A percentile compares a stretch with the other conserved stretches of the same genome.
Conservation (phyloP, 2,329 filamentous ascomycete genomes). For the Niveomyces coronatus region DNA sequence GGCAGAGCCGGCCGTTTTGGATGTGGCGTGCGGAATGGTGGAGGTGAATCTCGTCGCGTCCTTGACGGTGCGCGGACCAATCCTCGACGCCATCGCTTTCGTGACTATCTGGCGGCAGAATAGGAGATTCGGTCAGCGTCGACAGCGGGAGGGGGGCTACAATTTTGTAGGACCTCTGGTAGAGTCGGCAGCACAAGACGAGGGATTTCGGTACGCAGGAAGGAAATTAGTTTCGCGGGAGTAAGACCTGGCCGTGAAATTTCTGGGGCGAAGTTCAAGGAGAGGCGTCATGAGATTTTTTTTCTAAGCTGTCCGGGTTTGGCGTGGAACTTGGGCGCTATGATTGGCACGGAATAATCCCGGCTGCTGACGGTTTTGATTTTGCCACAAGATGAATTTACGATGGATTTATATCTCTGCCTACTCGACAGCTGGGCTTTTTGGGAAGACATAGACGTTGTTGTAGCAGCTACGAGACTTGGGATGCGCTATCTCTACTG, state of each 20-base stretch:
- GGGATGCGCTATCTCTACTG: too few species aligned
- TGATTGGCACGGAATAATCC: conserved; percentile 11
- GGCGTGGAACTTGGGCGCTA: conserved; percentile 9
- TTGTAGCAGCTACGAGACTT: too few species aligned
- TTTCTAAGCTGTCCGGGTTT: conserved; percentile 7
- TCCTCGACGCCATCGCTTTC: conserved; percentile 29
- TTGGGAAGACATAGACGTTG: too few species aligned
- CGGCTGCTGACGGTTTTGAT: conserved; percentile 1
- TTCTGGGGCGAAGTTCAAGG: conserved; percentile 9
- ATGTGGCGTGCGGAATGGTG: conserved; percentile 51
- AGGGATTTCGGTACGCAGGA: too few species aligned
- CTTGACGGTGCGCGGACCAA: conserved; percentile 56
- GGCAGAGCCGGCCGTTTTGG: conserved; percentile 39
- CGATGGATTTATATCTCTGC: not conserved
- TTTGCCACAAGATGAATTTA: conserved; percentile 4
- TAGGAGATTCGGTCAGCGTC: too few species aligned
- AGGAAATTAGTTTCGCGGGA: too few species aligned
- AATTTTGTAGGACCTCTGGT: too few species aligned
- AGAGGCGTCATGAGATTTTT: conserved; percentile 10
- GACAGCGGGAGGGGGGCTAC: too few species aligned
- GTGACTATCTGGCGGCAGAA: not conserved
- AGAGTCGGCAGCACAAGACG: too few species aligned
- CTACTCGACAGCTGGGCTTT: too few species aligned
- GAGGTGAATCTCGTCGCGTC: conserved; percentile 65
- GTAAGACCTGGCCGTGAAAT: too few species aligned